A percentile compares a stretch with the other conserved stretches of the same genome.
These are phyloP conservation scores for Condylostoma magnum DNA, from an alignment of 169 alveolate species.

Conservation along the genomic window DNA sequence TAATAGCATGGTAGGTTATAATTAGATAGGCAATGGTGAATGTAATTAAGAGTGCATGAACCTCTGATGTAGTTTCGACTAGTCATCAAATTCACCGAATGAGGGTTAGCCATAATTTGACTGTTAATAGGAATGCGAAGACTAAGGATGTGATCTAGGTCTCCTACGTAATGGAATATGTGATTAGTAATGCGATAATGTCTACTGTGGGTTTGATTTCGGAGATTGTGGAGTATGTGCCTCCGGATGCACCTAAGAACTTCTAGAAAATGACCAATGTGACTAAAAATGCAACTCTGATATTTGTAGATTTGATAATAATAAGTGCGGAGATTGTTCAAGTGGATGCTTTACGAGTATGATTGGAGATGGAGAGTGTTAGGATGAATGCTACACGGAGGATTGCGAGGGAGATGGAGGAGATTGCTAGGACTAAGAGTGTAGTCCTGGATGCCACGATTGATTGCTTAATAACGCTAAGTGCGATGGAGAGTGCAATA, in stretches of 20 bases:
- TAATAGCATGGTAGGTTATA: background rate
- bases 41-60: background rate
- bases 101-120: background rate
- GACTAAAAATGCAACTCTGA: background rate
- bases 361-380: constrained; percentile 19
- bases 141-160: background rate
- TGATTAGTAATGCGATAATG: constrained; percentile 2
- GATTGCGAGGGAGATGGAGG: constrained; percentile 15
- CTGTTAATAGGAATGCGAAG: background rate
- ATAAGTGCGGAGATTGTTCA: background rate
- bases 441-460: background rate
- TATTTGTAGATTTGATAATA: background rate
- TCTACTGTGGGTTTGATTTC: constrained; percentile 6
- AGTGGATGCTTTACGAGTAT: background rate
- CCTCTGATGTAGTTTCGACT: background rate
- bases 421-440: constrained; percentile 15
- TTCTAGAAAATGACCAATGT: background rate
- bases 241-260: no score
- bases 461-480: background rate
- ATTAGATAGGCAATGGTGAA: background rate
- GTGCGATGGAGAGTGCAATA: background rate
- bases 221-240: constrained; percentile 13
- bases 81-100: background rate
- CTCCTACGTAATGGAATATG: constrained; percentile 7
- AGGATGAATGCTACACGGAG: background rate